Base-by-base conservation (phyloP, 2,329 filamentous ascomycete genomes). In the Arthroderma uncinatum region DNA sequence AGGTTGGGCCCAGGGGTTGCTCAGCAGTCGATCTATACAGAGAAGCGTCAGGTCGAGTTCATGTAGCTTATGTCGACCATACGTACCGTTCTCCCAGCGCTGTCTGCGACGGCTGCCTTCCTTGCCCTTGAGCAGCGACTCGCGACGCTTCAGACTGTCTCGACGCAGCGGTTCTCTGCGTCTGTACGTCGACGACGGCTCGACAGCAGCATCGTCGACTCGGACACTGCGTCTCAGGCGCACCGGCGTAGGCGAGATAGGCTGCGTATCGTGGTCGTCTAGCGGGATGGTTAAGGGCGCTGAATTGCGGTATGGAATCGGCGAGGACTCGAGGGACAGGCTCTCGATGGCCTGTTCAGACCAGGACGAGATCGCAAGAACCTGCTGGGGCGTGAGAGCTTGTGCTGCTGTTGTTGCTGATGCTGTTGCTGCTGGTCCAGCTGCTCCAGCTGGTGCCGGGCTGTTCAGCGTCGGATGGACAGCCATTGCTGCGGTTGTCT, bases 21-120 rank as follows among this genome's bases (percentile, higher is more conserved):
- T 82, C 57, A 95, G 75, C 61, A 97, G 82, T 62, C 83, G 89
- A 73, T 95, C 92, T 94, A 23, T 53, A 1, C 2, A 34, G 25
- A 21, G 6, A 6, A 8, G 12, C 9, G 50, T 37, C 30, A 53
- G 50, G 1, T 10, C 14, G 37, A 40, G 16, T n/a, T 40, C 12
- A 40, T 10, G 37, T 10, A 40, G 25, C 16, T 4, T 44, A 47
- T 37, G 30, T 47, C 33, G 8, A n/a, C 25, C 7, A 28, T 36
- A 33, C 4, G 53, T 55, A 94, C 89, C 88, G 71, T 97, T 98
- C 76, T 98, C 93, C 90, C 91, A 97, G 57, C 92, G 81, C 65
- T 92, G 85, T 53, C 92, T 80, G 66, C 92, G 84, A 36, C 92
- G 82, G 65, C 83, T 92, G 34, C 92, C 92, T 71, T 96, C 90